Evolutionary conservation across 2,329 filamentous ascomycete species (phyloP), one percentile per base, ranked within the genome.

Genomic region (Fusarium devonianum): DNA sequence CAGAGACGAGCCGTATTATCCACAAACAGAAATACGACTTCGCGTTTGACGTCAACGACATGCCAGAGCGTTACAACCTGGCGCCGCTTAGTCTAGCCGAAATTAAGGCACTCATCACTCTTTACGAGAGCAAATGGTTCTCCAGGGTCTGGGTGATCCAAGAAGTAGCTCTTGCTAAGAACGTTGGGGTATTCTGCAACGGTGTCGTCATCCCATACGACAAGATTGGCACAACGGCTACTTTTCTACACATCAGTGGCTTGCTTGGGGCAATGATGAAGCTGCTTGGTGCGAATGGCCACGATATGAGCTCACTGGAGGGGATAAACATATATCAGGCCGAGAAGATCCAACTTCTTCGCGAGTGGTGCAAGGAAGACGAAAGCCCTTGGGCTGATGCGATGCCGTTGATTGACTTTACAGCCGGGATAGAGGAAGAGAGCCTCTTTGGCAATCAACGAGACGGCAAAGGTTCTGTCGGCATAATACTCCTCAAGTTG

Each of bases 111-210:
- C 18, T 28, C 8, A 12, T 38, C 5, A n/a, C 9, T 12, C 5
- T 40, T 5, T 40, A 29, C n/a, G 37, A 40, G 12, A 29, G 37
- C 4, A 11, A n/a, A 7, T 40, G 26, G 37, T 40, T 40, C 25
- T 8, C 22, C 7, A 29, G 37, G 21, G n/a, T 30, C 10, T 40
- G 25, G 37, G 26, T 40, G 13, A 29, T 40, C 13, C 18, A 30
- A 18, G 37, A 40, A n/a, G 37, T 40, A 2, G 26, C 37, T 21
- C 25, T 40, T 2, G 37, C 37, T 5, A 19, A 21, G 5, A 12
- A 40, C 13, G 26, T 30, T 18, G 37, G 37, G 5, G 25, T 40
- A 13, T 19, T 40, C 11, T 30, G 19, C 18, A 6, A 25, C 13
- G 16, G 21, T 4, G 8, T 4, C 4, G 16, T 40, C n/a, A 9